Percentiles rank a stretch among this genome's conserved stretches.
Evolutionary conservation across 2,329 filamentous ascomycete species (phyloP).

Genomic region (Diaporthe caulivora): DNA sequence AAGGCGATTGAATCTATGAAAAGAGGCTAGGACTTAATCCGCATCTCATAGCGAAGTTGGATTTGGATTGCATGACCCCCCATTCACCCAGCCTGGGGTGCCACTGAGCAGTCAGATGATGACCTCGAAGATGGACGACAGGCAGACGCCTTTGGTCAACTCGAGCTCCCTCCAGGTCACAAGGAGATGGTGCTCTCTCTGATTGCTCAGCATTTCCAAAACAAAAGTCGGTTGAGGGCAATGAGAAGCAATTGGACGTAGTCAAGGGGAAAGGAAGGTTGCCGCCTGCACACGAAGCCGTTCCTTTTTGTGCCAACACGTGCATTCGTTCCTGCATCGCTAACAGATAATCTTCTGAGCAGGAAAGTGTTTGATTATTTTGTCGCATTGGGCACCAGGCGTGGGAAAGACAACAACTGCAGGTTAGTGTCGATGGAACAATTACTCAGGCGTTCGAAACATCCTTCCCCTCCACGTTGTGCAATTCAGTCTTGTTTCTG

Average conservation of each 20-base stretch:
- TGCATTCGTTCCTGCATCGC: background rate
- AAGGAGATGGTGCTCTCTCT: constrained; percentile 48
- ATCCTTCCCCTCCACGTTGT: no score
- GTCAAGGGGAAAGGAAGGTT: constrained; percentile 49
- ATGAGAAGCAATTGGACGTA: constrained; percentile 46
- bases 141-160: constrained; percentile 44
- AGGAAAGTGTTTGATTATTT: constrained; percentile 49
- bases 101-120: background rate
- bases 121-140: constrained; percentile 23
- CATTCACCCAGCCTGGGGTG: background rate
- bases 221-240: constrained; percentile 41
- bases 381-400: constrained; percentile 50
- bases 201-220: constrained; percentile 49
- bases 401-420: constrained; percentile 51
- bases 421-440: constrained; percentile 9
- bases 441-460: no score
- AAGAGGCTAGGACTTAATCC: no score
- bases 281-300: no score
- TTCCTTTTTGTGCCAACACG: no score
- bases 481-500: background rate
- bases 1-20: no score
- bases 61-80: background rate
- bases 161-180: constrained; percentile 46
- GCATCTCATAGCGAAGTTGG: background rate
- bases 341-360: background rate